Percentiles rank a stretch among this genome's conserved stretches.
phyloP scores from a whole-genome alignment of 176 grass and related monocot genomes.

The Triticum timopheevii region DNA sequence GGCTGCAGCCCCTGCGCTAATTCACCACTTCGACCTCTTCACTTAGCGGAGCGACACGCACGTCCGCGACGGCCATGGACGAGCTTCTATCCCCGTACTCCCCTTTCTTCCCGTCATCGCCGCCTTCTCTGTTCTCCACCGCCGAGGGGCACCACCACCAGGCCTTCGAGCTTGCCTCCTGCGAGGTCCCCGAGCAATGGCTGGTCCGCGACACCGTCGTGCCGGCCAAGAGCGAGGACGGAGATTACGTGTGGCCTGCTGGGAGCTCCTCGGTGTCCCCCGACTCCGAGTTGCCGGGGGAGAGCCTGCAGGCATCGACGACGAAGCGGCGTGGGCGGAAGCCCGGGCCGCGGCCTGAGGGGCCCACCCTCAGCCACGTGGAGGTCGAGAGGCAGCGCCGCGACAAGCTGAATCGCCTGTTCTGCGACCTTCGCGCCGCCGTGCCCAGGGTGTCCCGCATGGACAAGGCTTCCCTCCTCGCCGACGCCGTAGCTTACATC shows the following conservation, averaged over 20 bases:
- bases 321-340: slow-evolving; percentile 47
- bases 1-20: neutral
- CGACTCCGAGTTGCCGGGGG: slow-evolving; percentile 30
- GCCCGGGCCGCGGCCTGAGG: slow-evolving; percentile 15
- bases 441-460: slow-evolving; percentile 78
- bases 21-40: no score
- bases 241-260: neutral
- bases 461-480: slow-evolving; percentile 88
- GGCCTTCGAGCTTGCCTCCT: slow-evolving; percentile 40
- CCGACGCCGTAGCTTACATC: neutral
- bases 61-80: no score
- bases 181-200: slow-evolving; percentile 56
- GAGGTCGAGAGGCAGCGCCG: slow-evolving; percentile 79
- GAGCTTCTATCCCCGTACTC: slow-evolving; percentile 16
- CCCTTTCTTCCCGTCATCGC: slow-evolving; percentile 25
- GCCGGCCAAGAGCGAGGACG: slow-evolving; percentile 22
- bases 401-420: slow-evolving; percentile 75
- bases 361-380: slow-evolving; percentile 50
- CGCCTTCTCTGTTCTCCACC: slow-evolving; percentile 17
- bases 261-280: slow-evolving; percentile 21
- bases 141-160: neutral
- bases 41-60: no score
- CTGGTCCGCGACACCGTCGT: slow-evolving; percentile 24
- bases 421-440: slow-evolving; percentile 71
- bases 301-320: neutral